phyloP scores from a whole-genome alignment of 1,284 basidiomycete genomes.

The Tetrapyrgos nigripes region DNA sequence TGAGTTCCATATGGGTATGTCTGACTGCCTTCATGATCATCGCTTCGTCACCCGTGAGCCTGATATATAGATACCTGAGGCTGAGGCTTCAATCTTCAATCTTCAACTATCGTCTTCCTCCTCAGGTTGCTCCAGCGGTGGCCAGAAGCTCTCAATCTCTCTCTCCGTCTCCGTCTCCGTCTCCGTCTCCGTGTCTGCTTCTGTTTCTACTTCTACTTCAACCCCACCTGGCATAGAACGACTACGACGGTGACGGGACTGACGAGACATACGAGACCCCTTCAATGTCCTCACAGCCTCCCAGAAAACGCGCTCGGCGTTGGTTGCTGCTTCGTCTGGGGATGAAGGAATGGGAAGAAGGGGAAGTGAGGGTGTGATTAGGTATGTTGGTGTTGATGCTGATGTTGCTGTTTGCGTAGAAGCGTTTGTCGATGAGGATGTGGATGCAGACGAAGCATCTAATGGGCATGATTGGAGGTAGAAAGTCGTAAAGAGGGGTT shows the following conservation, averaged over 20 bases:
- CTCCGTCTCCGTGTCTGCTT: neutral
- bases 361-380: constrained; percentile 47
- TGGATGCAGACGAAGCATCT: constrained; percentile 20
- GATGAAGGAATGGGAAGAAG: constrained; percentile 55
- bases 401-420: neutral
- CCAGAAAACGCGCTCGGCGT: constrained; percentile 72
- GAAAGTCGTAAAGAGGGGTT: constrained; percentile 60
- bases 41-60: no score
- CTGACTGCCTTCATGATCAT: no score
- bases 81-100: neutral
- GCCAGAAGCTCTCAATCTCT: constrained; percentile 50
- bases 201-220: neutral
- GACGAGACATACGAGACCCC: neutral
- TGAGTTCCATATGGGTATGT: no score
- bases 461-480: constrained; percentile 50
- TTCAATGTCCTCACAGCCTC: constrained; percentile 45
- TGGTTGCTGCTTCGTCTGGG: constrained; percentile 61
- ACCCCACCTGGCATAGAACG: neutral
- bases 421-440: neutral
- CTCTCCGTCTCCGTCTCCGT: constrained; percentile 19
- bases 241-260: no score
- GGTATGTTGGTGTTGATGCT: constrained; percentile 20
- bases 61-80: no score
- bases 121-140: constrained; percentile 46
- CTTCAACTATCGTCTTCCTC: constrained; percentile 22